Evolutionary conservation across 305 asterid species (phyloP).

Genomic region (Striga hermonthica): DNA sequence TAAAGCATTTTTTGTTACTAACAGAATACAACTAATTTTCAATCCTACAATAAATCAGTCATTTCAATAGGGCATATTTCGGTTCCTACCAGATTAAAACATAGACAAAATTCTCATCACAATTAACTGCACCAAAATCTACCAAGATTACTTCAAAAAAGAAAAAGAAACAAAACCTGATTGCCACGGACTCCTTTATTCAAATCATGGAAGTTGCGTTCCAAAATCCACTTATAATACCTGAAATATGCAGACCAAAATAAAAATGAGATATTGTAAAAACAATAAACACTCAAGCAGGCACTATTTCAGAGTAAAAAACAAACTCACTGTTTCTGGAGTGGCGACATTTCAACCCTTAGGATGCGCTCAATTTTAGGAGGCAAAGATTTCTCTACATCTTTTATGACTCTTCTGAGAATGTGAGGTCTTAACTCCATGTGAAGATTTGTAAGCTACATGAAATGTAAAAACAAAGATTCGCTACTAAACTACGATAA

Average conservation of each 20-base stretch:
- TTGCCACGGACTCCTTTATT: conserved; percentile 99
- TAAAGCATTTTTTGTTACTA: conserved; percentile 1
- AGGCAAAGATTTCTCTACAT: conserved; percentile 99
- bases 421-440: conserved; percentile 98
- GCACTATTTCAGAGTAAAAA: not conserved
- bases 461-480: conserved; percentile 16
- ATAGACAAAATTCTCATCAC: conserved; percentile 15
- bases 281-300: conserved; percentile 19
- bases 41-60: conserved; percentile 2
- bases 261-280: conserved; percentile 8
- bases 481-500: conserved; percentile 23
- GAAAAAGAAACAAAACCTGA: conserved; percentile 56
- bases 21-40: conserved; percentile 20
- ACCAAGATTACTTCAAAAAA: conserved; percentile 28
- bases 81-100: conserved; percentile 21
- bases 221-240: conserved; percentile 99
- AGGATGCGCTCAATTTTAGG: conserved; percentile 98
- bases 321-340: conserved; percentile 87
- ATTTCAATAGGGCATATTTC: not conserved
- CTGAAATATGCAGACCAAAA: conserved; percentile 34
- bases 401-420: conserved; percentile 96
- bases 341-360: conserved; percentile 99
- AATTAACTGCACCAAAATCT: conserved; percentile 15
- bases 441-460: conserved; percentile 94
- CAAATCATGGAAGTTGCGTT: conserved; percentile 93